A percentile compares a stretch with the other conserved stretches of the same genome.
phyloP scores from a whole-genome alignment of 169 alveolate genomes.

The Eimeria necatrix region DNA sequence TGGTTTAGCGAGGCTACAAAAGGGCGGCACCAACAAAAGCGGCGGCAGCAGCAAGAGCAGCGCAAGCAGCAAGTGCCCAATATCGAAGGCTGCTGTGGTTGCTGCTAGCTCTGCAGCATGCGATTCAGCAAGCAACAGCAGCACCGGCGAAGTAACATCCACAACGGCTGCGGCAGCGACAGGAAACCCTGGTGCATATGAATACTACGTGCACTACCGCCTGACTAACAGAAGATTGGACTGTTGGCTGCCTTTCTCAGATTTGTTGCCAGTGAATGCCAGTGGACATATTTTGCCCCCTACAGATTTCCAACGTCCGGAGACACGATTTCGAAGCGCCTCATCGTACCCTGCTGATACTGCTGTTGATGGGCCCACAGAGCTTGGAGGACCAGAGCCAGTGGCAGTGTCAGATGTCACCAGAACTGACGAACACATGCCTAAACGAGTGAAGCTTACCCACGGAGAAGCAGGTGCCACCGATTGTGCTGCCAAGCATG shows the following conservation, averaged over 20 bases:
- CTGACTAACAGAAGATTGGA: slow-evolving; percentile 78
- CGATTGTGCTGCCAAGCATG: neutral
- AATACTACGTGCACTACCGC: slow-evolving; percentile 78
- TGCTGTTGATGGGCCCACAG: neutral
- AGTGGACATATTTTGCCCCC: slow-evolving; percentile 50
- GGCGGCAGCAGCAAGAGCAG: slow-evolving; percentile 47
- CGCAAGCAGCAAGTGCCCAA: neutral
- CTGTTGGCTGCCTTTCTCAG: slow-evolving; percentile 74
- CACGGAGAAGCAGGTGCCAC: neutral
- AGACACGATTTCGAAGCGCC: neutral
- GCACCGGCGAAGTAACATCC: neutral
- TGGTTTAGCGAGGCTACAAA: neutral
- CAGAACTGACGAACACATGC: slow-evolving; percentile 40
- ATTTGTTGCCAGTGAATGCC: slow-evolving; percentile 65
- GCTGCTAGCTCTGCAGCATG: neutral
- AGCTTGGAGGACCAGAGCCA: slow-evolving; percentile 3
- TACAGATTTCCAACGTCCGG: slow-evolving; percentile 24
- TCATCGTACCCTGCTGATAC: neutral
- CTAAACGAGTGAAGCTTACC: slow-evolving; percentile 56
- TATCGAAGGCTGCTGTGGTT: neutral
- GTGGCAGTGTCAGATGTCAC: neutral
- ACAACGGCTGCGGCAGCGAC: slow-evolving; percentile 7
- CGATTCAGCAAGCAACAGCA: slow-evolving; percentile 30
- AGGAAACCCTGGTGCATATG: slow-evolving; percentile 43
- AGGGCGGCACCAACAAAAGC: slow-evolving; percentile 24